Evolutionary conservation across 1,284 basidiomycete genomes (phyloP).

Genomic region (Naganishia sp.): DNA sequence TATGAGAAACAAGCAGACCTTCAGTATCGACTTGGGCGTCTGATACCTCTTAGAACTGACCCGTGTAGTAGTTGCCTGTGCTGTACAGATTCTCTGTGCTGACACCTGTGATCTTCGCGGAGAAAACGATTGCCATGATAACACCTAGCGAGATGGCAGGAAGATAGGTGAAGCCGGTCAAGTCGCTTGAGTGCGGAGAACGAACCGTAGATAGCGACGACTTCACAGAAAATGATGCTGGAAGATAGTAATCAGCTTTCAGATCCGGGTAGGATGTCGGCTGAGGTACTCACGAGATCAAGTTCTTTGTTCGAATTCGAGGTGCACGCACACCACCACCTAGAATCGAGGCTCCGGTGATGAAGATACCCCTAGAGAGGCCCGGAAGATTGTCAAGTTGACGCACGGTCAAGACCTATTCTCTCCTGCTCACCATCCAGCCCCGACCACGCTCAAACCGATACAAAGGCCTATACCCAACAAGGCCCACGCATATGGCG

Average conservation of each 20-base stretch:
- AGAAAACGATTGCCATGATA: conserved; percentile 92
- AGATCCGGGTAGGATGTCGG: neutral
- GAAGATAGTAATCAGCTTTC: neutral
- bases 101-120: conserved; percentile 66
- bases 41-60: conserved; percentile 53
- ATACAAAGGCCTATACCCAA: conserved; percentile 90
- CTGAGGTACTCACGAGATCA: conserved; percentile 73
- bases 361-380: conserved; percentile 84
- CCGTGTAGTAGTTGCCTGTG: conserved; percentile 83
- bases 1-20: conserved; percentile 43
- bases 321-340: conserved; percentile 94
- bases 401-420: neutral
- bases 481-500: conserved; percentile 90
- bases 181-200: conserved; percentile 47
- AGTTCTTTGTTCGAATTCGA: conserved; percentile 93
- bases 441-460: conserved; percentile 88
- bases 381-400: neutral
- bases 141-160: conserved; percentile 56
- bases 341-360: conserved; percentile 91
- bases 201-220: conserved; percentile 91
- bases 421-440: conserved; percentile 76
- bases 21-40: no score
- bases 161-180: conserved; percentile 9
- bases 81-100: conserved; percentile 74
- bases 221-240: conserved; percentile 99